A percentile compares a stretch with the other conserved stretches of the same genome.
Evolutionary conservation across 1,284 basidiomycete genomes (phyloP).

Genomic region (Meripilus lineatus): DNA sequence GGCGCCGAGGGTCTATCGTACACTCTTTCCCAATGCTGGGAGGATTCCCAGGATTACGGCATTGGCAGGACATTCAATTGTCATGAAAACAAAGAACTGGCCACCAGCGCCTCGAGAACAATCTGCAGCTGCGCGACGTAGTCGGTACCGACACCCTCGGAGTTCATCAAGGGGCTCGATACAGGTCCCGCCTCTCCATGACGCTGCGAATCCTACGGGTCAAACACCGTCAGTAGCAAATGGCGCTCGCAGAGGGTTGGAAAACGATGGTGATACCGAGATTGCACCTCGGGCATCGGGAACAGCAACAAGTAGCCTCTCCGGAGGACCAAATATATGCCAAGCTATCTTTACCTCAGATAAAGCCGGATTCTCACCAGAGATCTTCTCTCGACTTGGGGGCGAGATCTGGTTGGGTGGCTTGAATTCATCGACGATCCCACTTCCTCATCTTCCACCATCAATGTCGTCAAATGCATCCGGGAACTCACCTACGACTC

Average conservation of each 20-base stretch:
- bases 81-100: constrained; percentile 27
- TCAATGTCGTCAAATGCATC: constrained; percentile 8
- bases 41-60: constrained; percentile 26
- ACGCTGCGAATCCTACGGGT: background rate
- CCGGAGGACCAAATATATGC: constrained; percentile 14
- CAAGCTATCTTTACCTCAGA: constrained; percentile 31
- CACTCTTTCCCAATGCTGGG: constrained; percentile 40
- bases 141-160: background rate
- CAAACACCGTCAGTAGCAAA: background rate
- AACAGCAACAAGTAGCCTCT: background rate
- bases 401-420: constrained; percentile 35
- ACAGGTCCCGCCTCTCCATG: background rate
- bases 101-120: constrained; percentile 7
- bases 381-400: constrained; percentile 30
- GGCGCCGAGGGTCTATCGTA: constrained; percentile 48
- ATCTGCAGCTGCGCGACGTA: background rate
- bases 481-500: background rate
- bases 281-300: no score
- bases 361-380: constrained; percentile 28
- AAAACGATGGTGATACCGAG: no score
- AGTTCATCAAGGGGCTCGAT: no score
- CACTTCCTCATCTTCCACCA: constrained; percentile 21
- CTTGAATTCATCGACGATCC: constrained; percentile 25
- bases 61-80: constrained; percentile 28
- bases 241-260: background rate